A percentile compares a stretch with the other conserved stretches of the same genome.
phyloP scores from a whole-genome alignment of 2,329 filamentous ascomycete species.

The Myriangium duriaei region DNA sequence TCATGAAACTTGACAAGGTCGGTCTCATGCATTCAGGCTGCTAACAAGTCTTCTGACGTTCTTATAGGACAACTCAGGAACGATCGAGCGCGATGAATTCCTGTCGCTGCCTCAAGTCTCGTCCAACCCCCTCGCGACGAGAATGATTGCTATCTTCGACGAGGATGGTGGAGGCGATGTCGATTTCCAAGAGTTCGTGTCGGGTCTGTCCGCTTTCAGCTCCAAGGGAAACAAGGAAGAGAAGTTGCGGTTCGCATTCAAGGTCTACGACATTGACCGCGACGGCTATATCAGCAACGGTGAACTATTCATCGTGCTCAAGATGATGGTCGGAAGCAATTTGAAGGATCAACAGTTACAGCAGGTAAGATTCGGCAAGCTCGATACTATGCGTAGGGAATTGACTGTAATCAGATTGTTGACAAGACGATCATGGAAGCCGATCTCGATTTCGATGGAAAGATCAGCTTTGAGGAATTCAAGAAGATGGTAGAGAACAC shows the following conservation, averaged over 20 bases:
- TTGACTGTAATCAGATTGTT: conserved; percentile 55
- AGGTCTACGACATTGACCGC: conserved; percentile 98
- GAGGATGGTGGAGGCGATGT: conserved; percentile 96
- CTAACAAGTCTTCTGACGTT: background rate
- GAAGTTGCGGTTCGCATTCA: conserved; percentile 95
- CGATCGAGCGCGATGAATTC: conserved; percentile 97
- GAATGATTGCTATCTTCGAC: conserved; percentile 99
- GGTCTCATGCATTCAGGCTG: conserved; percentile 1
- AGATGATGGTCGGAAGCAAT: conserved; percentile 99
- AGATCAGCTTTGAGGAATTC: conserved; percentile 99
- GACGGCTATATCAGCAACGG: conserved; percentile 98
- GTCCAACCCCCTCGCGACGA: conserved; percentile 90
- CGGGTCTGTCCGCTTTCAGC: conserved; percentile 86
- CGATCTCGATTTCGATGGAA: conserved; percentile 87
- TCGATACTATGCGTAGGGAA: conserved; percentile 17
- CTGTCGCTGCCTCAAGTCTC: conserved; percentile 93
- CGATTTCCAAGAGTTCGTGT: conserved; percentile 98
- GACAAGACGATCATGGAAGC: conserved; percentile 99
- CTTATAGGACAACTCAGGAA: conserved; percentile 86
- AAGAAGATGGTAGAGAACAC: conserved; percentile 98
- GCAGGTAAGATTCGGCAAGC: conserved; percentile 35
- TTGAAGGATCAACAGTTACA: conserved; percentile 97
- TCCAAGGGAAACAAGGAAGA: conserved; percentile 99
- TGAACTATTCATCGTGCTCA: conserved; percentile 96
- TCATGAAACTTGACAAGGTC: conserved; percentile 99